phyloP scores from a whole-genome alignment of 176 grass and related monocot species.

The Themeda triandra region DNA sequence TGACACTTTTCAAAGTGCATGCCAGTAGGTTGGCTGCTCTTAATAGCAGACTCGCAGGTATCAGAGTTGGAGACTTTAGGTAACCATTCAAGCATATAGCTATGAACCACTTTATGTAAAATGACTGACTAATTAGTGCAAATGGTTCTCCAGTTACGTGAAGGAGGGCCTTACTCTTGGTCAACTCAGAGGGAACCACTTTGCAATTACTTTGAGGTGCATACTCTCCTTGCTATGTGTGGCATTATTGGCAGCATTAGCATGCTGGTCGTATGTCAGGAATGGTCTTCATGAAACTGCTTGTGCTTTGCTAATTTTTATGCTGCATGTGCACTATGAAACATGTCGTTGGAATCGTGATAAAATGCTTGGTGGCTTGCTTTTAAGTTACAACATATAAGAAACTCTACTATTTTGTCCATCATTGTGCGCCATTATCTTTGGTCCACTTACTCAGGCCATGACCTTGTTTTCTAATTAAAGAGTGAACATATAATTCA shows the following conservation, averaged over 20 bases:
- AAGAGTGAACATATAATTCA: conserved; percentile 6
- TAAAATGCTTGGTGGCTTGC: background rate
- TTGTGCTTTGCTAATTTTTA: conserved; percentile 10
- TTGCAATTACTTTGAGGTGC: conserved; percentile 89
- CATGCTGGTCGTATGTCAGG: background rate
- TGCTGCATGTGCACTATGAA: background rate
- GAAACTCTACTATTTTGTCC: background rate
- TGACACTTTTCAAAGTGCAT: conserved; percentile 82
- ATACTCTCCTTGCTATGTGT: background rate
- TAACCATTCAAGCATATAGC: conserved; percentile 44
- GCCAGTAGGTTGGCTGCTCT: conserved; percentile 74
- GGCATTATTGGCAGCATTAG: background rate
- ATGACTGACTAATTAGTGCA: conserved; percentile 7
- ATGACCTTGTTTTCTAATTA: conserved; percentile 7
- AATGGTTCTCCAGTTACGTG: conserved; percentile 57
- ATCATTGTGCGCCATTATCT: background rate
- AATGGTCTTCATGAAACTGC: background rate
- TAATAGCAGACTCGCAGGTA: conserved; percentile 73
- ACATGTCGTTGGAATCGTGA: background rate
- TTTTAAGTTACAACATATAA: conserved; percentile 3
- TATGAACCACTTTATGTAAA: background rate
- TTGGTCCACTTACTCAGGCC: background rate
- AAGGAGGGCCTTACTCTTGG: conserved; percentile 83
- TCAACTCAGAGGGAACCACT: conserved; percentile 76
- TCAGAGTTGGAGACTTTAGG: conserved; percentile 93